Base-by-base conservation (phyloP, 352 stramenopile genomes). In the Phytophthora syringae region DNA sequence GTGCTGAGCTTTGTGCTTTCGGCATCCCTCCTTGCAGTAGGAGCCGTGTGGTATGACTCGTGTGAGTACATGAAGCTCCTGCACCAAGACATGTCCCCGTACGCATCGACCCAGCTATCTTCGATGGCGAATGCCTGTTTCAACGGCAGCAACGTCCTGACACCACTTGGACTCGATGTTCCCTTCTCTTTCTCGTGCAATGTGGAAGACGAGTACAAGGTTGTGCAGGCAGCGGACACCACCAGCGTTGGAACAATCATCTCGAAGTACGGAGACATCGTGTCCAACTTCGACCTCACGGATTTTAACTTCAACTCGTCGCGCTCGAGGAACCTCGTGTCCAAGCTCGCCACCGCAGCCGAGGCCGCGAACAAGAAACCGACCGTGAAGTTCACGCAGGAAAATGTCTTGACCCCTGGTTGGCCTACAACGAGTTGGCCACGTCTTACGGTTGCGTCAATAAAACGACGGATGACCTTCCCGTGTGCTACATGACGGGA, bases 41-140 rank as follows among this genome's bases (percentile, higher is more conserved):
- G 77, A 15, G 86, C 84, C 36, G 69, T 94, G 32, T 94, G 83
- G 83, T 93, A 83, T 56, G 86, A 94, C 44, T 80, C 78, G 15
- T 94, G 86, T 70, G 85, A 86, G 48, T 93, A 94, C 64, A 86
- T 94, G 78, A 88, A 84, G 57, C 76, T 93, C n/a, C 30, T 93
- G 16, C 83, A 92, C 57, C 67, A 71, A 12, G 80, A 94, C 47
- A 80, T 92, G 53, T 80, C 82, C 30, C 83, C 86, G 24, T 94
- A 90, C 43, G 87, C 91, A 37, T 80, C 86, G 0, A 74, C 74
- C 11, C 67, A 85, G 43, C 52, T 88, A n/a, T 74, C 81, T 0
- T 67, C 64, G 9, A 85, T 92, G 58, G 66, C 86, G 22, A 90
- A 88, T 49, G 69, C 84, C 9, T 94, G 86, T 65, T 90, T 94